Base-by-base conservation (phyloP, 108 stramenopile genomes). In the Pseudonitzschia multiseries region DNA sequence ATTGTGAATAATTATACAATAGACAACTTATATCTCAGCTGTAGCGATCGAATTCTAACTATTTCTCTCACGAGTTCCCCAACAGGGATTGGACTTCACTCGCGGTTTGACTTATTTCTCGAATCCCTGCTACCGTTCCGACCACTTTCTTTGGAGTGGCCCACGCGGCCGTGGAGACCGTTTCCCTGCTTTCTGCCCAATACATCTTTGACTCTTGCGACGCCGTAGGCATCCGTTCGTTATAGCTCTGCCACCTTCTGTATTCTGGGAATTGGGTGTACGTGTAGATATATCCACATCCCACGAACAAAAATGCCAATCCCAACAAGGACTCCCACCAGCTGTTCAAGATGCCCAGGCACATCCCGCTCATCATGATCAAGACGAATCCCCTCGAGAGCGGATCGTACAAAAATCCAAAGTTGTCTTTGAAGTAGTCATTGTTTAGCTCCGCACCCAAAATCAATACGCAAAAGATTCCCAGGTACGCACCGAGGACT, bases 371-470 rank as follows among this genome's bases (percentile, higher is more conserved):
- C 75, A 80, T 76, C 48, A 79, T 21, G 10, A 79, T 2, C 2
- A 84, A 42, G 40, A 79, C 27, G 26, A 71, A 61, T 13, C 72
- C 74, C 24, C 74, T 51, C 8, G 78, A 76, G 12, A 77, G 32
- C 0, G 83, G 83, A 74, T 84, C 71, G 56, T 75, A 84, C 22
- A 84, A 2, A 21, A 84, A 65, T 13, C 83, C 83, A 72, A 84
- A 77, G 40, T 69, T 69, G 36, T 84, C 83, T 18, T 72, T 71
- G n/a, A 83, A 29, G 4, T 62, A 56, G 8, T 70, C 70, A 57
- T 71, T 80, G 67, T 80, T 80, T 24, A 80, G 40, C 41, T 80
- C 79, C 24, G 74, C 79, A 43, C 79, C 70, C 2, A 80, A 57
- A 0, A 80, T n/a, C 22, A 80, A 32, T 3, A 75, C 20, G 36